Evolutionary conservation across 2,329 filamentous ascomycete genomes (phyloP).

Genomic region (Diplodia sapinea): DNA sequence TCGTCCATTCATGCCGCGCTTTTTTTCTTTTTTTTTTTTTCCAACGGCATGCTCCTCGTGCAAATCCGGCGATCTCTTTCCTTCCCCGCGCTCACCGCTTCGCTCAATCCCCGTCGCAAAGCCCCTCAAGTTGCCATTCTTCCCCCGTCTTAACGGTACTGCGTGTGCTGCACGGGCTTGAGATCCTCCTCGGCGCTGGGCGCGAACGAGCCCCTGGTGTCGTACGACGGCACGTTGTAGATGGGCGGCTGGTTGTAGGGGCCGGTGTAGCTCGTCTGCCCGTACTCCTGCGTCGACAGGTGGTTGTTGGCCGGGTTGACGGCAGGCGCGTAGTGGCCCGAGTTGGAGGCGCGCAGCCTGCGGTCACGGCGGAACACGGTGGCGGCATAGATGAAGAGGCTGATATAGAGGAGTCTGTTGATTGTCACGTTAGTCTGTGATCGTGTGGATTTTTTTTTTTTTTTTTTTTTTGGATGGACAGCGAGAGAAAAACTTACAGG

Average conservation of each 20-base stretch:
- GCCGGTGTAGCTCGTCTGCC: background rate
- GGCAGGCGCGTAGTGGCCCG: slow-evolving; percentile 5
- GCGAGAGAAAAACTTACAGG: slow-evolving; percentile 39
- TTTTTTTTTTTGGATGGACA: background rate
- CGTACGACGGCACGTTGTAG: background rate
- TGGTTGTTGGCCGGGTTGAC: slow-evolving; percentile 10
- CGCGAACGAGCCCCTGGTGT: background rate
- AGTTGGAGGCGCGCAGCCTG: background rate
- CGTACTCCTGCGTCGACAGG: slow-evolving; percentile 15
- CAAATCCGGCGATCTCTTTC: too few species aligned
- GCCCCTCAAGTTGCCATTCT: background rate
- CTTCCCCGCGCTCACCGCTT: too few species aligned
- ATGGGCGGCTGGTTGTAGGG: background rate
- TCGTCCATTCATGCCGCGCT: background rate
- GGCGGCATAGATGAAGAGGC: slow-evolving; percentile 28
- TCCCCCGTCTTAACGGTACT: background rate
- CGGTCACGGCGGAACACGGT: slow-evolving; percentile 19
- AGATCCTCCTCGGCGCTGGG: background rate
- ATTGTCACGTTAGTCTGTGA: background rate
- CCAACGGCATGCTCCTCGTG: background rate
- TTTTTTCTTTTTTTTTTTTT: background rate
- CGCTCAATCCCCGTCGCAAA: background rate
- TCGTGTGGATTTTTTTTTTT: background rate
- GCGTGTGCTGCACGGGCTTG: background rate
- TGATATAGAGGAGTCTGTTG: slow-evolving; percentile 20